These are phyloP conservation scores for Komagataella pastoris DNA, from an alignment of 805 yeast genomes.

Conservation along the genomic window DNA sequence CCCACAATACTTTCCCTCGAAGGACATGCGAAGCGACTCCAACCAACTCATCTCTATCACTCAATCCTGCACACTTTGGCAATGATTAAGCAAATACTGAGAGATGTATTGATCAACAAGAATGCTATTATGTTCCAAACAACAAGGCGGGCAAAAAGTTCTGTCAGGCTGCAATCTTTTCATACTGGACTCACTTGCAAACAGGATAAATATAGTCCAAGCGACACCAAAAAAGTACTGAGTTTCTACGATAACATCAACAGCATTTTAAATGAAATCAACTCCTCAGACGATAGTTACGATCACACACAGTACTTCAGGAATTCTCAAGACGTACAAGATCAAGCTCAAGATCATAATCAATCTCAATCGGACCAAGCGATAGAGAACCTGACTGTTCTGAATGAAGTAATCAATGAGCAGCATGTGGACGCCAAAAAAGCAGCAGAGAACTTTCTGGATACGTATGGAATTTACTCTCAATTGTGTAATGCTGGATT, in stretches of 20 bases:
- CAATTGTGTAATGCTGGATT: conserved; percentile 45
- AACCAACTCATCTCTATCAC: not conserved
- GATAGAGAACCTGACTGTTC: not conserved
- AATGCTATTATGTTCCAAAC: not conserved
- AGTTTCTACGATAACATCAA: not conserved
- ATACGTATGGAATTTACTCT: conserved; percentile 48
- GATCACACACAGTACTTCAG: not conserved
- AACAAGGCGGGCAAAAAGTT: not conserved
- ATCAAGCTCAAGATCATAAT: not conserved
- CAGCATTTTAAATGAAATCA: not conserved
- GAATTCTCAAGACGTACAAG: not conserved
- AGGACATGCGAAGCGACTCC: not conserved
- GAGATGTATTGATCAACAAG: not conserved
- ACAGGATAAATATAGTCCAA: not conserved
- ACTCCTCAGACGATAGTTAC: not conserved
- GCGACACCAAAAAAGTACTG: not conserved
- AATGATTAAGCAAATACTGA: not conserved
- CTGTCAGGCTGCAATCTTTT: not conserved
- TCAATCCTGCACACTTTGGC: not conserved
- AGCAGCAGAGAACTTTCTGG: conserved; percentile 28
- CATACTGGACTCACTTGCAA: not conserved
- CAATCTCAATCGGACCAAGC: not conserved
- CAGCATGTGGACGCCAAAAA: not conserved
- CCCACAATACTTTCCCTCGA: not conserved
- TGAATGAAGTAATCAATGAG: not conserved